phyloP scores from a whole-genome alignment of 345 rosid species.

The Kernera saxatilis region DNA sequence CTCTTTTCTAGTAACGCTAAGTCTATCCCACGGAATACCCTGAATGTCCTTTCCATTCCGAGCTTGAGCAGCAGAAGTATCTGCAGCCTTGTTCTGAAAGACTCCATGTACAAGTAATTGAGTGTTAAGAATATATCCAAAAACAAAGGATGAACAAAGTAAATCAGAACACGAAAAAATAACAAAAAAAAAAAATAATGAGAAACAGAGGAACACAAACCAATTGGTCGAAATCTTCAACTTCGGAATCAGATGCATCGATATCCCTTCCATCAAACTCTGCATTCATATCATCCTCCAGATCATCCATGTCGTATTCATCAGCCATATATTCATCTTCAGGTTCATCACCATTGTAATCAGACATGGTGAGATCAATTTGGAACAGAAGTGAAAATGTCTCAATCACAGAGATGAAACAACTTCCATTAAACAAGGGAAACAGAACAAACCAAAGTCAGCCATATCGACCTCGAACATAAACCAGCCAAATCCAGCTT shows the following conservation, averaged over 20 bases:
- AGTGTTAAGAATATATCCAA: not conserved
- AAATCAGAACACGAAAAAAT: too few species aligned
- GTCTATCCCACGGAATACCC: conserved; percentile 97
- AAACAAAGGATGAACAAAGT: too few species aligned
- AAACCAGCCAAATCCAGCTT: not conserved
- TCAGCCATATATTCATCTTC: conserved; percentile 56
- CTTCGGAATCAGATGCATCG: conserved; percentile 64
- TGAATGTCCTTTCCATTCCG: conserved; percentile 86
- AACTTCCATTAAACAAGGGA: conserved; percentile 22
- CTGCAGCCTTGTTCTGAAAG: conserved; percentile 40
- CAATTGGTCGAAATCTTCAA: conserved; percentile 50
- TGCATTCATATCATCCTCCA: conserved; percentile 57
- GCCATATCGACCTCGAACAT: conserved; percentile 20
- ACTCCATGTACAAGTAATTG: not conserved
- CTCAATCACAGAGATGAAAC: conserved; percentile 9
- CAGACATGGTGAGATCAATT: conserved; percentile 40
- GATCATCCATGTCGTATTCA: conserved; percentile 61
- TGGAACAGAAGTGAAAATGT: conserved; percentile 6
- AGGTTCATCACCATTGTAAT: conserved; percentile 47
- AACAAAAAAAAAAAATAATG: not conserved
- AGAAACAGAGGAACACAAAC: conserved; percentile 31
- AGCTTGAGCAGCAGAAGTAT: conserved; percentile 82
- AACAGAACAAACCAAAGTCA: conserved; percentile 30
- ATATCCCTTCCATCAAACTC: conserved; percentile 43
- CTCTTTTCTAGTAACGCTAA: conserved; percentile 72